Evolutionary conservation across 2,329 filamentous ascomycete species (phyloP), one percentile per base, ranked within the genome.

Genomic region (Colletotrichum simmondsii): DNA sequence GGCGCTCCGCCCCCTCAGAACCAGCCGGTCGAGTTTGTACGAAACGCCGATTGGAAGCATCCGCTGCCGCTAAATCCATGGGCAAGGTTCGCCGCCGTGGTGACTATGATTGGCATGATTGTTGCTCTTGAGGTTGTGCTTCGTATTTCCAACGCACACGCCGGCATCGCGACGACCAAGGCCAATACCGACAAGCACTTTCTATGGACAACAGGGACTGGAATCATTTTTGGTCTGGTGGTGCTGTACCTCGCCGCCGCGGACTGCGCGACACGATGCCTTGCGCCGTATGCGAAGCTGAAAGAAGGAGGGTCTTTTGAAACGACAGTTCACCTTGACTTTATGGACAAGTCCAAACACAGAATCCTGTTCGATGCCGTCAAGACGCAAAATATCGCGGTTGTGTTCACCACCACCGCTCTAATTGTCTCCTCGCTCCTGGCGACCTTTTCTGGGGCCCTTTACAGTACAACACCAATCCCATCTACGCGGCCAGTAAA

Each of bases 161-260:
- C 78, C 19, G 83, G 83, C 0, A 70, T 85, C 3, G 76, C 75
- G 0, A 79, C 79, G 2, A 77, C 82, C 24, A 67, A 59, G 16
- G 72, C 65, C 1, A 75, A 79, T 5, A 77, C 79, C 30, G 76
- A 78, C 24, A 65, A 76, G 4, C 81, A 84, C 61, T 71, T 83
- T 26, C 65, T 81, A 2, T 84, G 83, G 82, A 84, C 81, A 3
- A 78, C 77, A 0, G 75, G 77, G 0, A 81, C 83, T 0, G 79
- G 80, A 1, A 24, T 81, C 6, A 65, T 81, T 2, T 69, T 84
- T 2, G 75, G 77, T 0, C 26, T 78, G 1, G 68, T 83, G 2
- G 78, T 79, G 2, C 65, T 79, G 52, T 82, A 82, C 64, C 77
- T 82, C 70, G 75, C 75, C 12, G 68, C 78, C 0, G 75, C 79